A percentile compares a stretch with the other conserved stretches of the same genome.
Evolutionary conservation across 306 rosid species (phyloP).

Genomic region (Chamaecrista fasciculata): DNA sequence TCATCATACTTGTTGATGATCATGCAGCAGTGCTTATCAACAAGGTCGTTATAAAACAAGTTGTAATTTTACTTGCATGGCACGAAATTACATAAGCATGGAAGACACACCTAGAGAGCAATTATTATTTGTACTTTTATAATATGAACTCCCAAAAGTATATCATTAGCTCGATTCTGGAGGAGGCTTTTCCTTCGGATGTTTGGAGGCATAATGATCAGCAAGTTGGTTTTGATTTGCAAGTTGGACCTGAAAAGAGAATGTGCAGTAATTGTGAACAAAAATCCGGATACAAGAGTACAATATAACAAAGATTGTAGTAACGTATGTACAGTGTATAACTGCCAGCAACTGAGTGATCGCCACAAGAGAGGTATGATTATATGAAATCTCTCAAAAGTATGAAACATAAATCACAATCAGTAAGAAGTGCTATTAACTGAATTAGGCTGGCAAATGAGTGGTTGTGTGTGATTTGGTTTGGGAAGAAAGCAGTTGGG

Average conservation of each 20-base stretch:
- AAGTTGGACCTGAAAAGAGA: constrained; percentile 66
- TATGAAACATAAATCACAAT: neutral
- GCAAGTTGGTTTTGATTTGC: constrained; percentile 80
- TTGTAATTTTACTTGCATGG: neutral
- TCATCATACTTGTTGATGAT: neutral
- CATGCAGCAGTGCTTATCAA: neutral
- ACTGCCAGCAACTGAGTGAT: constrained; percentile 6
- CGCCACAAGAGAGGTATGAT: neutral
- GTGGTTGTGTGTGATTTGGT: no score
- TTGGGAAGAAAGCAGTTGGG: no score
- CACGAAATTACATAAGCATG: neutral
- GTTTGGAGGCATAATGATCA: constrained; percentile 88
- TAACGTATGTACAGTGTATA: neutral
- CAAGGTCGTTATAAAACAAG: neutral
- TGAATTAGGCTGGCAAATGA: no score
- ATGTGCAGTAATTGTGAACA: constrained; percentile 16
- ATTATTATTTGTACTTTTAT: constrained; percentile 5
- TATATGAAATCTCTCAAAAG: neutral
- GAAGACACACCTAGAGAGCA: neutral
- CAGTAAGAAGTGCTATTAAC: neutral
- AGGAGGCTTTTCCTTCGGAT: constrained; percentile 93
- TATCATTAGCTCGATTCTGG: constrained; percentile 43
- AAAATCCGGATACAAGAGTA: constrained; percentile 21
- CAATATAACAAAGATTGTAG: neutral
- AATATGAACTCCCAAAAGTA: constrained; percentile 8